These are phyloP conservation scores for Pseudophaeomoniella oleicola DNA, from an alignment of 2,329 filamentous ascomycete species.

Conservation along the genomic window DNA sequence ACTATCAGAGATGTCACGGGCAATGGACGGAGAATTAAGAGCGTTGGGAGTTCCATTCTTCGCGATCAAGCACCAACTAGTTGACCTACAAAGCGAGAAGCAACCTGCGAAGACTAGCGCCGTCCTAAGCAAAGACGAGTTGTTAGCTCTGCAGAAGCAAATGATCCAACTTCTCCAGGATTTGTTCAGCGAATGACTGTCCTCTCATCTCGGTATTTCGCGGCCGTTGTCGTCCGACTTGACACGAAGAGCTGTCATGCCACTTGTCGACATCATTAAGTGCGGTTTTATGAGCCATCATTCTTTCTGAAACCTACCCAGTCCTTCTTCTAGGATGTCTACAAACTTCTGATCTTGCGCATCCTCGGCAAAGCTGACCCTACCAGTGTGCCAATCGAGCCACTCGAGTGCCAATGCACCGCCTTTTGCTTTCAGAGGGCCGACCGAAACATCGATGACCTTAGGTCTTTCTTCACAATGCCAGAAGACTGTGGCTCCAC, in stretches of 20 bases:
- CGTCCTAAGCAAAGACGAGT: constrained; percentile 24
- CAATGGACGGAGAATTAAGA: constrained; percentile 41
- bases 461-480: constrained; percentile 36
- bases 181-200: constrained; percentile 25
- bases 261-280: too few relatives aligned
- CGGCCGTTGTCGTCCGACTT: too few relatives aligned
- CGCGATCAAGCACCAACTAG: constrained; percentile 30
- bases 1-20: constrained; percentile 42
- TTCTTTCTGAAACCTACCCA: constrained; percentile 2
- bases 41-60: constrained; percentile 48
- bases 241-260: too few relatives aligned
- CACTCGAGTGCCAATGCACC: constrained; percentile 43
- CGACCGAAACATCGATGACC: constrained; percentile 50
- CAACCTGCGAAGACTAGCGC: constrained; percentile 7
- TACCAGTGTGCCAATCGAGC: constrained; percentile 46
- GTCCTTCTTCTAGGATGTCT: constrained; percentile 5
- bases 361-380: constrained; percentile 48
- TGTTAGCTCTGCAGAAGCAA: constrained; percentile 28
- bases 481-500: constrained; percentile 53
- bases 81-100: constrained; percentile 17
- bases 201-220: too few relatives aligned
- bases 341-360: constrained; percentile 19
- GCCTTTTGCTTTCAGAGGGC: constrained; percentile 35
- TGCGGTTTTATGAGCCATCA: too few relatives aligned
- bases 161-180: constrained; percentile 38